Percentiles rank a stretch among this genome's conserved stretches.
These are phyloP conservation scores for Alternaria triticimaculans DNA, from an alignment of 2,329 filamentous ascomycete genomes.

Conservation along the genomic window DNA sequence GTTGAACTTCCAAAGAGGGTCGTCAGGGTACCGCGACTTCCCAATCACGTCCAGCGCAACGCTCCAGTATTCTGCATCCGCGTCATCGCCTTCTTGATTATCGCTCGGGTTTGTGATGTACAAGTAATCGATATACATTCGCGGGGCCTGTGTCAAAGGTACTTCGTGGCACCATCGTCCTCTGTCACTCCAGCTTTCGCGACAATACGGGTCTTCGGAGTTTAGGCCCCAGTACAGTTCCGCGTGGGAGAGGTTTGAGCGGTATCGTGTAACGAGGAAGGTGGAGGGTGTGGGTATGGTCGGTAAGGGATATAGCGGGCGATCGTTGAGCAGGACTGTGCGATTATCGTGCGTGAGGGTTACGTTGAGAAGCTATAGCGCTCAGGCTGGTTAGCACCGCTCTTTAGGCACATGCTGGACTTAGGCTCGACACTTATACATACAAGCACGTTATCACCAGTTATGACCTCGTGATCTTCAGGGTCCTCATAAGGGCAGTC, in stretches of 20 bases:
- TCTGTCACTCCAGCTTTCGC: constrained; percentile 2
- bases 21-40: constrained; percentile 8
- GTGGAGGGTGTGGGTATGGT: constrained; percentile 32
- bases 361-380: constrained; percentile 39
- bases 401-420: not conserved
- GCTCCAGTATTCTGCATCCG: constrained; percentile 32
- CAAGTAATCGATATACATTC: constrained; percentile 28
- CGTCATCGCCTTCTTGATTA: constrained; percentile 16
- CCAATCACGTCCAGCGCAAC: constrained; percentile 42
- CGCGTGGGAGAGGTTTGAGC: constrained; percentile 28
- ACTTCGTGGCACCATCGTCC: constrained; percentile 27
- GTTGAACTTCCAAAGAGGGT: constrained; percentile 28
- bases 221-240: constrained; percentile 33
- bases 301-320: constrained; percentile 35
- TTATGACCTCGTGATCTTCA: constrained; percentile 7
- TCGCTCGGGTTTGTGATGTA: constrained; percentile 25
- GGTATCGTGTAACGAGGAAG: constrained; percentile 27
- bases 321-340: constrained; percentile 34
- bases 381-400: constrained; percentile 1
- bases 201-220: constrained; percentile 28
- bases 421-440: constrained; percentile 6
- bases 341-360: constrained; percentile 37
- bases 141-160: constrained; percentile 6
- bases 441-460: constrained; percentile 35
- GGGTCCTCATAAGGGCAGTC: constrained; percentile 30